Evolutionary conservation across 2,329 filamentous ascomycete species (phyloP).

Genomic region (Purpureocillium takamizusanense): DNA sequence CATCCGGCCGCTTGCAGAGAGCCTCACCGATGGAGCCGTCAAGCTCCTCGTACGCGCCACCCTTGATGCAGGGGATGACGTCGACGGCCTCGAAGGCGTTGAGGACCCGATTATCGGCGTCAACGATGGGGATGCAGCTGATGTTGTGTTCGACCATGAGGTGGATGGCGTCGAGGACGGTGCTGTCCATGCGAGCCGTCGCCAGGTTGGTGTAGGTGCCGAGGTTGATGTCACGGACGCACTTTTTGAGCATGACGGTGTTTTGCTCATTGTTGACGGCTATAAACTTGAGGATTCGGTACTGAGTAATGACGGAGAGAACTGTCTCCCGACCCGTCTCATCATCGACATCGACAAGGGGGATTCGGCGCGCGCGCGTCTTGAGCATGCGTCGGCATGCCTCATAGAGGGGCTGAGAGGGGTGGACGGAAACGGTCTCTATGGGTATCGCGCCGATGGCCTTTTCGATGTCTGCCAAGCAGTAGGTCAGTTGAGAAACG

Average conservation of each 20-base stretch:
- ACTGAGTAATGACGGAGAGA: conserved; percentile 94
- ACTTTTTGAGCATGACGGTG: conserved; percentile 81
- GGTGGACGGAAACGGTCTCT: conserved; percentile 93
- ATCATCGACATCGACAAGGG: conserved; percentile 85
- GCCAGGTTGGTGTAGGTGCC: conserved; percentile 77
- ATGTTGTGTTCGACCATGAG: conserved; percentile 89
- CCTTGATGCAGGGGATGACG: conserved; percentile 92
- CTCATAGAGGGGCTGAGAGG: conserved; percentile 83
- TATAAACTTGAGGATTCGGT: conserved; percentile 97
- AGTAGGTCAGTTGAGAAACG: conserved; percentile 2
- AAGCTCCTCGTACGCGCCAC: conserved; percentile 84
- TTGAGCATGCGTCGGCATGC: conserved; percentile 90
- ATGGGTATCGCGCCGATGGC: conserved; percentile 85
- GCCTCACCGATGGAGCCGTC: conserved; percentile 82
- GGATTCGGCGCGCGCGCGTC: conserved; percentile 86
- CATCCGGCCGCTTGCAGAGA: conserved; percentile 74
- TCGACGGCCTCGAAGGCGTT: conserved; percentile 98
- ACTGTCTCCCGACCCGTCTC: conserved; percentile 90
- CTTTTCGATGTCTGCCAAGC: conserved; percentile 73
- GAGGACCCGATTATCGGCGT: conserved; percentile 66
- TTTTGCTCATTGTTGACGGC: conserved; percentile 84
- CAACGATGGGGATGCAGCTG: conserved; percentile 87
- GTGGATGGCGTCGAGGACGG: conserved; percentile 91
- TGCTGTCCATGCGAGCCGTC: conserved; percentile 79
- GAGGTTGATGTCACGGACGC: conserved; percentile 72